Percentiles rank a stretch among this genome's conserved stretches.
phyloP scores from a whole-genome alignment of 1,139 yeast genomes.

The Nakaseomyces glabratus region DNA sequence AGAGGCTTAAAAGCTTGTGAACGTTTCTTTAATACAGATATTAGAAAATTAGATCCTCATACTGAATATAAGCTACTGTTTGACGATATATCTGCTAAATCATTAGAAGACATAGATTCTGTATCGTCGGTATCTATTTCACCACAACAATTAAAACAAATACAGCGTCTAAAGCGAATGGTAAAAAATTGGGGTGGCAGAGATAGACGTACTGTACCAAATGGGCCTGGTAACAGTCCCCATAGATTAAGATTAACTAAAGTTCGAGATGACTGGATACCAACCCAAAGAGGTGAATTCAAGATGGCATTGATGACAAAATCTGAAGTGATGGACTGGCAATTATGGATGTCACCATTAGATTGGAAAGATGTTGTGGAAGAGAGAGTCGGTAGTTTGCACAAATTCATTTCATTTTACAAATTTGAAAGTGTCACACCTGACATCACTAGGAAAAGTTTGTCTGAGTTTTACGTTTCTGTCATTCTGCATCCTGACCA shows the following conservation, averaged over 20 bases:
- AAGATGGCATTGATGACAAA: slow-evolving; percentile 47
- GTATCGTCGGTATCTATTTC: slow-evolving; percentile 44
- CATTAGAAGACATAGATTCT: slow-evolving; percentile 66
- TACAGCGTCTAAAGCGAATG: slow-evolving; percentile 50
- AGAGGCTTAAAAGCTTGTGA: slow-evolving; percentile 35
- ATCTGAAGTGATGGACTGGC: slow-evolving; percentile 38
- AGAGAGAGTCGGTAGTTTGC: slow-evolving; percentile 40
- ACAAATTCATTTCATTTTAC: slow-evolving; percentile 42
- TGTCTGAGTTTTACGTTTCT: slow-evolving; percentile 55
- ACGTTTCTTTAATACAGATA: slow-evolving; percentile 36
- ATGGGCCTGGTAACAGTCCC: slow-evolving; percentile 51
- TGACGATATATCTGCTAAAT: slow-evolving; percentile 62
- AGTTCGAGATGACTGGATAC: slow-evolving; percentile 76
- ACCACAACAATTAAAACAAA: slow-evolving; percentile 58
- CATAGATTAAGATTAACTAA: slow-evolving; percentile 61
- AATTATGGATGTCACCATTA: slow-evolving; percentile 32
- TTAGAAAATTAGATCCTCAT: slow-evolving; percentile 66
- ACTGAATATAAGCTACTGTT: slow-evolving; percentile 64
- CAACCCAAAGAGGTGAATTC: slow-evolving; percentile 56
- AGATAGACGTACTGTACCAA: slow-evolving; percentile 52
- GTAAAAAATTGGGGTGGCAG: slow-evolving; percentile 80
- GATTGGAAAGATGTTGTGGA: slow-evolving; percentile 43
- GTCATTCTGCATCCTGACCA: slow-evolving; percentile 68
- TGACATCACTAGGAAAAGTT: slow-evolving; percentile 36
- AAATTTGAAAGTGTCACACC: slow-evolving; percentile 37